These are phyloP conservation scores for Astrephomene gubernaculifera DNA, from an alignment of 139 green algal species.

Conservation along the genomic window DNA sequence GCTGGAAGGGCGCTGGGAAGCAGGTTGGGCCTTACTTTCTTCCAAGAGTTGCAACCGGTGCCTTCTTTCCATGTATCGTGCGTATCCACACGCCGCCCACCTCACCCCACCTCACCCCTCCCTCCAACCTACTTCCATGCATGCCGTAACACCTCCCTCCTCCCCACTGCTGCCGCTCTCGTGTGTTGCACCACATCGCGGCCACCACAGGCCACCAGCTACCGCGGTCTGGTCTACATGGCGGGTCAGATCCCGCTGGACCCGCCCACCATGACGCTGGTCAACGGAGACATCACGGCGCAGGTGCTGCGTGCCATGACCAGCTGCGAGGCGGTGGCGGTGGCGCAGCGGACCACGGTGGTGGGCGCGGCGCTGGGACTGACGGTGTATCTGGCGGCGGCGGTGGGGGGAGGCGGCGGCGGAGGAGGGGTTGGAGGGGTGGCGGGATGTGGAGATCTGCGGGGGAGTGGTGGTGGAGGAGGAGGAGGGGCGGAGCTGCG, in stretches of 20 bases:
- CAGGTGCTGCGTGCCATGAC: conserved; percentile 52
- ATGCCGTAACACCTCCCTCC: too few species aligned
- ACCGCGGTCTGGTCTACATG: conserved; percentile 60
- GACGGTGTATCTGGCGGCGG: conserved; percentile 67
- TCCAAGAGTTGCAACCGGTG: too few species aligned
- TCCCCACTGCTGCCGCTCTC: too few species aligned
- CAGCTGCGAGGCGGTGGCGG: conserved; percentile 75
- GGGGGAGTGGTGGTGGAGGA: background rate
- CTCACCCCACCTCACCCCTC: too few species aligned
- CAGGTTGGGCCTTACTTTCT: too few species aligned
- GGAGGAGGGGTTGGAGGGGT: background rate
- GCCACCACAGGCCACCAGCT: conserved; percentile 65
- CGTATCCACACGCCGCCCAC: too few species aligned
- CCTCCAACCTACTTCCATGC: too few species aligned
- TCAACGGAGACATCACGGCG: conserved; percentile 41
- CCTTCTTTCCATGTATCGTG: too few species aligned
- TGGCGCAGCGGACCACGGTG: conserved; percentile 67
- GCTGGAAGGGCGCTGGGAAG: too few species aligned
- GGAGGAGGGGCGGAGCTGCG: background rate
- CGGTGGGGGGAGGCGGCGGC: conserved; percentile 20
- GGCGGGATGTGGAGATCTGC: background rate
- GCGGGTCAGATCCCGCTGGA: conserved; percentile 77
- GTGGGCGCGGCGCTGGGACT: conserved; percentile 57
- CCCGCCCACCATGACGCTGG: conserved; percentile 77
- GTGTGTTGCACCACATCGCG: too few species aligned